These are phyloP conservation scores for Thalassiosira hispida DNA, from an alignment of 352 stramenopile genomes.

Conservation along the genomic window DNA sequence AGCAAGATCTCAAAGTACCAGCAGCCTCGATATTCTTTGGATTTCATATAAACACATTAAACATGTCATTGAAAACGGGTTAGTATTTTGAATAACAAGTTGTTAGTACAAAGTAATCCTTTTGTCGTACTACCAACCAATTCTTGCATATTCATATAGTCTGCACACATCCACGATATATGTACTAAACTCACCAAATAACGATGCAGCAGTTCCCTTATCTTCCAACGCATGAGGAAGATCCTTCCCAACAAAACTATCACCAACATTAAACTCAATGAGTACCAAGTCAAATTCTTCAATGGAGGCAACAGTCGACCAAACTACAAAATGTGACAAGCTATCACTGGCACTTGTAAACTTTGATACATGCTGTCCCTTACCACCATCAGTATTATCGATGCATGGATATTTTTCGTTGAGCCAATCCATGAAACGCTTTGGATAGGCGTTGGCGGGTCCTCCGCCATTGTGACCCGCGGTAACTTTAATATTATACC, in stretches of 20 bases:
- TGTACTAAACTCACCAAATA: too few relatives aligned
- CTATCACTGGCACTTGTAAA: too few relatives aligned
- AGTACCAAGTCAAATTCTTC: constrained; percentile 43
- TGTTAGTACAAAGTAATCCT: too few relatives aligned
- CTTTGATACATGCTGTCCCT: constrained; percentile 34
- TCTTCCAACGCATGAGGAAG: constrained; percentile 46
- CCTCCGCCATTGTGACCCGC: constrained; percentile 19
- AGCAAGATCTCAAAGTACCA: constrained; percentile 43
- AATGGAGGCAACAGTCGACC: constrained; percentile 21
- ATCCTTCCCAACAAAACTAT: constrained; percentile 14
- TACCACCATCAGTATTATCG: too few relatives aligned
- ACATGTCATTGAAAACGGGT: too few relatives aligned
- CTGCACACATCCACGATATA: too few relatives aligned
- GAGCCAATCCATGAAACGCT: constrained; percentile 51
- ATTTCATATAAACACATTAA: too few relatives aligned
- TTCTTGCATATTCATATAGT: too few relatives aligned
- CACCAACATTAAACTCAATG: constrained; percentile 55
- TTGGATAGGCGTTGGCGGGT: constrained; percentile 26
- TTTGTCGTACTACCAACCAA: too few relatives aligned
- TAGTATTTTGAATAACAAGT: too few relatives aligned
- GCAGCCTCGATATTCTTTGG: neutral
- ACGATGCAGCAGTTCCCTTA: constrained; percentile 12
- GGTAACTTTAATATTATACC: too few relatives aligned
- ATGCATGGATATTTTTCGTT: constrained; percentile 47
- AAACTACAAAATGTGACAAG: constrained; percentile 28